phyloP scores from a whole-genome alignment of 257 asterid genomes.

The Penstemon barbatus region DNA sequence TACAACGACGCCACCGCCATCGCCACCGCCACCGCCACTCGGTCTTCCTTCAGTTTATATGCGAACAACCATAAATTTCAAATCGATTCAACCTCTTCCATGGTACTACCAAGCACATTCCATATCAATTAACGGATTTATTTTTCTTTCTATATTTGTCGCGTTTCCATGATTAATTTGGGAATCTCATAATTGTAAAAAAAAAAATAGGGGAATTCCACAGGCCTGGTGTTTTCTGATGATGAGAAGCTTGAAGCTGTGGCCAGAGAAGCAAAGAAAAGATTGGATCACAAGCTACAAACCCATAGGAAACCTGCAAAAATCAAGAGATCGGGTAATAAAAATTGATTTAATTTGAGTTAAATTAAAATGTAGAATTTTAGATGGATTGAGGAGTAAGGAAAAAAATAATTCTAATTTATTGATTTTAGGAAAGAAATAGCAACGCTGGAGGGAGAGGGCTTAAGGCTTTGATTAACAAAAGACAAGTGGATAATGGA shows the following conservation, averaged over 20 bases:
- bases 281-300: constrained; percentile 33
- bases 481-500: no score
- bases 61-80: constrained; percentile 38
- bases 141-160: background rate
- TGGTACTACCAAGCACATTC: constrained; percentile 30
- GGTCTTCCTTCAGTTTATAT: constrained; percentile 46
- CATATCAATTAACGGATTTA: background rate
- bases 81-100: constrained; percentile 31
- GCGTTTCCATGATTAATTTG: background rate
- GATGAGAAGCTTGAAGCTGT: constrained; percentile 33
- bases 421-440: no score
- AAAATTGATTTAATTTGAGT: no score
- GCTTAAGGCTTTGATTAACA: no score
- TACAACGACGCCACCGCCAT: constrained; percentile 4
- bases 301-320: constrained; percentile 8
- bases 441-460: no score
- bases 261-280: constrained; percentile 37
- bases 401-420: no score
- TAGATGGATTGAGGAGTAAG: no score
- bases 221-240: background rate
- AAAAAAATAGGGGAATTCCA: constrained; percentile 31
- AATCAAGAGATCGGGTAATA: constrained; percentile 12
- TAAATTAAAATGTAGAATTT: no score
- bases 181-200: background rate
- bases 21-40: constrained; percentile 6